Conservation (phyloP, 805 yeast genomes). For the Candida manassasensis region DNA sequence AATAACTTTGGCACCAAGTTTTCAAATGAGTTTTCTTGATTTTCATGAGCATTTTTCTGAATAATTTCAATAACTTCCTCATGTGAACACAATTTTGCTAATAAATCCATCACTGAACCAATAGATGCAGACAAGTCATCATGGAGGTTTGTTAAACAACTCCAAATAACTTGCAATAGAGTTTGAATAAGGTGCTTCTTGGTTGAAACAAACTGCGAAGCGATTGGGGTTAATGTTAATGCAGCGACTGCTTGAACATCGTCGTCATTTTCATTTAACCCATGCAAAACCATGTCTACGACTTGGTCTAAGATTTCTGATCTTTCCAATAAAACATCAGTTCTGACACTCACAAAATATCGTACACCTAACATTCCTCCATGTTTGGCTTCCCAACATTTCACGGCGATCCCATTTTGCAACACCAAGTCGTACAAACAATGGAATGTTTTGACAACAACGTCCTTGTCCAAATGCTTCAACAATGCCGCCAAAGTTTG, state of each 20-base stretch:
- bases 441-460: conserved; percentile 57
- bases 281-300: conserved; percentile 80
- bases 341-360: conserved; percentile 85
- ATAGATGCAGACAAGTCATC: conserved; percentile 94
- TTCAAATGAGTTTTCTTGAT: conserved; percentile 57
- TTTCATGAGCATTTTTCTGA: conserved; percentile 52
- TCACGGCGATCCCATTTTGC: conserved; percentile 49
- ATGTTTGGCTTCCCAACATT: conserved; percentile 95
- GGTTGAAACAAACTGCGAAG: conserved; percentile 74
- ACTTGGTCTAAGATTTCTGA: conserved; percentile 63
- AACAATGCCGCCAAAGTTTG: conserved; percentile 89
- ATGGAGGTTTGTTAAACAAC: conserved; percentile 71
- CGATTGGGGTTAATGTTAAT: conserved; percentile 84
- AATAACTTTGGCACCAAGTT: conserved; percentile 82
- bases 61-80: conserved; percentile 69
- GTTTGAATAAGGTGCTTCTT: conserved; percentile 47
- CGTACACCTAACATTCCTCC: conserved; percentile 95
- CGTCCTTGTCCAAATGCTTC: conserved; percentile 60
- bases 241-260: conserved; percentile 98
- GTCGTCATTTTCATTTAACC: conserved; percentile 73
- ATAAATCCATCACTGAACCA: conserved; percentile 91
- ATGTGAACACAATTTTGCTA: conserved; percentile 83
- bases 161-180: conserved; percentile 77
- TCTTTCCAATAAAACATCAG: conserved; percentile 63
- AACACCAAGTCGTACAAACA: conserved; percentile 65